Evolutionary conservation across 228 moss, liverwort and hornwort species (phyloP).

Genomic region (Sphagnum fallax): DNA sequence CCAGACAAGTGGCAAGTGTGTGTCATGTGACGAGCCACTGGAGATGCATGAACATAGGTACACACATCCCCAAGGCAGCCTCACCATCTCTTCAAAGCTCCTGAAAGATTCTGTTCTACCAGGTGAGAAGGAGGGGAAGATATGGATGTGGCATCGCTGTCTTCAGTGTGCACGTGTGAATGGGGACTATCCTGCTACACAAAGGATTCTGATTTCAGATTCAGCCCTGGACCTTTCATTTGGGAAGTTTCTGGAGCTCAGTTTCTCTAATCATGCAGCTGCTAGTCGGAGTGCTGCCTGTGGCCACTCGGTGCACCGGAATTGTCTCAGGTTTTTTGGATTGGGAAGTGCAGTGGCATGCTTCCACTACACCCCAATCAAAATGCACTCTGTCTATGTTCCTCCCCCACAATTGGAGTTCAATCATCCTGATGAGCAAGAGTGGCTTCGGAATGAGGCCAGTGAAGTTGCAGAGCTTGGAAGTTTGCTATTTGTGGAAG

Average conservation of each 20-base stretch:
- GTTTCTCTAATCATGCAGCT: constrained; percentile 37
- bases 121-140: constrained; percentile 52
- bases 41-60: constrained; percentile 43
- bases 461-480: constrained; percentile 49
- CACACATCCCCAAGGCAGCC: constrained; percentile 37
- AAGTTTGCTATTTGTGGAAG: constrained; percentile 41
- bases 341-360: constrained; percentile 44
- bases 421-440: constrained; percentile 38
- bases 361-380: constrained; percentile 44
- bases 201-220: constrained; percentile 36
- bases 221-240: constrained; percentile 48
- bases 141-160: constrained; percentile 73
- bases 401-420: constrained; percentile 55
- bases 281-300: constrained; percentile 20
- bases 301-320: constrained; percentile 39
- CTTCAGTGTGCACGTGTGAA: constrained; percentile 38
- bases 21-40: constrained; percentile 36
- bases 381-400: constrained; percentile 32
- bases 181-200: constrained; percentile 23
- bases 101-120: constrained; percentile 24
- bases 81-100: constrained; percentile 44
- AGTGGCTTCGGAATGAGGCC: constrained; percentile 64
- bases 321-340: constrained; percentile 52
- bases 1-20: constrained; percentile 25
- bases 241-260: constrained; percentile 48